Evolutionary conservation across 805 yeast species (phyloP), one percentile per base, ranked within the genome.

Genomic region (Candida ipomoeae): DNA sequence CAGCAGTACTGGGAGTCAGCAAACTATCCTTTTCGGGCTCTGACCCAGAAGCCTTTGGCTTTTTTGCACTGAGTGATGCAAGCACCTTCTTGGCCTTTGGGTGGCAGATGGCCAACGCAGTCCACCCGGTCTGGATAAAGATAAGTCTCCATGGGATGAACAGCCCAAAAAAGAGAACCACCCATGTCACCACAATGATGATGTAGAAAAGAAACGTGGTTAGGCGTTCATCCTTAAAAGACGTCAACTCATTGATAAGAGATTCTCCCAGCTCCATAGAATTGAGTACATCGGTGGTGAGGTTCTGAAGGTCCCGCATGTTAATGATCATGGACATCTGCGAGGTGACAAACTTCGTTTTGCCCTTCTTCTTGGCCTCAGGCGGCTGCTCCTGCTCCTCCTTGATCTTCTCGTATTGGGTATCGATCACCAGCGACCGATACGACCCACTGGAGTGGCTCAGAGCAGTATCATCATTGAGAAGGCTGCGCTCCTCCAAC

Each of bases 281-380:
- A 14, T 71, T 67, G 23, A 87, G 72, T 6, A 84, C 51, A 48
- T 78, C 79, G 0, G 84, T 71, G 15, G 88, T 79, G 34, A 82
- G 65, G 53, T 82, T 81, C 63, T 89, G 96, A 26, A 87, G 70
- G 60, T 87, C 92, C 50, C 87, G 75, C 83, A 88, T 75, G 57
- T 85, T 87, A 51, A 83, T 74, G 52, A 80, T 55, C 32, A 80
- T 60, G n/a, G 73, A 68, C 55, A 75, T 63, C 54, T 77, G 76
- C 3, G 64, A 57, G 54, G 68, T 69, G 18, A 66, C 61, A 14
- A 52, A 52, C 44, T 57, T 56, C 14, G 48, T 36, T 35, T 51
- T 55, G 18, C 55, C 62, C 45, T 53, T 61, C 51, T 55, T 54
- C 29, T 35, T 40, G 17, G 46, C 23, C 23, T 34, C 46, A 5